phyloP scores from a whole-genome alignment of 805 yeast species.

The Pichia ethanolica region DNA sequence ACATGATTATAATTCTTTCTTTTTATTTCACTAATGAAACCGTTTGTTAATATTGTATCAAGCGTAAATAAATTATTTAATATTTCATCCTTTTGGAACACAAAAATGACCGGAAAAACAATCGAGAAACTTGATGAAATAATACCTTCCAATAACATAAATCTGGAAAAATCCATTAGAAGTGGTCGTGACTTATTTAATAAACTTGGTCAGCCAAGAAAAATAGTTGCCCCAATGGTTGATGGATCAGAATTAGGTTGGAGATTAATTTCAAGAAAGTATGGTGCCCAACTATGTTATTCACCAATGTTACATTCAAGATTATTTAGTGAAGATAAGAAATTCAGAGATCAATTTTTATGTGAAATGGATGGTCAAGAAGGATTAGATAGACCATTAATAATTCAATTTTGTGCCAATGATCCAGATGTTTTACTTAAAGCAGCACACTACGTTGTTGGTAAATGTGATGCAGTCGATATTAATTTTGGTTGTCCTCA shows the following conservation, averaged over 20 bases:
- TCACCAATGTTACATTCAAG: conserved; percentile 97
- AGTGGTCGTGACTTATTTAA: conserved; percentile 67
- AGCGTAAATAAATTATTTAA: no score
- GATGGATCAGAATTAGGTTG: conserved; percentile 95
- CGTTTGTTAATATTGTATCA: no score
- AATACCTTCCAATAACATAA: neutral
- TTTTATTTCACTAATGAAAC: no score
- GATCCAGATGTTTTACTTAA: conserved; percentile 75
- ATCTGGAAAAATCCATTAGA: conserved; percentile 12
- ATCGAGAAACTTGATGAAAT: no score
- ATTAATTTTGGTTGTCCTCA: conserved; percentile 97
- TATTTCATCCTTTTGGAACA: no score
- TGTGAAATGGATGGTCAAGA: conserved; percentile 64
- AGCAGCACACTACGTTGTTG: conserved; percentile 79
- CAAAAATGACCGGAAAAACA: no score
- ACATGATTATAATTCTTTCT: no score
- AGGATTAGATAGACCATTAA: conserved; percentile 68
- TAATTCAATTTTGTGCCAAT: conserved; percentile 95
- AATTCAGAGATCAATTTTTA: conserved; percentile 74
- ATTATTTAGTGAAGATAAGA: conserved; percentile 75
- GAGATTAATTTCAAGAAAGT: conserved; percentile 76
- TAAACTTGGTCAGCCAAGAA: conserved; percentile 64
- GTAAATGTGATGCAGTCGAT: conserved; percentile 91
- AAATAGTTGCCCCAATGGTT: conserved; percentile 97
- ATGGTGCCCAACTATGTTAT: conserved; percentile 91